Evolutionary conservation across 208 protist species (phyloP).

Genomic region (Leishmania arabica): DNA sequence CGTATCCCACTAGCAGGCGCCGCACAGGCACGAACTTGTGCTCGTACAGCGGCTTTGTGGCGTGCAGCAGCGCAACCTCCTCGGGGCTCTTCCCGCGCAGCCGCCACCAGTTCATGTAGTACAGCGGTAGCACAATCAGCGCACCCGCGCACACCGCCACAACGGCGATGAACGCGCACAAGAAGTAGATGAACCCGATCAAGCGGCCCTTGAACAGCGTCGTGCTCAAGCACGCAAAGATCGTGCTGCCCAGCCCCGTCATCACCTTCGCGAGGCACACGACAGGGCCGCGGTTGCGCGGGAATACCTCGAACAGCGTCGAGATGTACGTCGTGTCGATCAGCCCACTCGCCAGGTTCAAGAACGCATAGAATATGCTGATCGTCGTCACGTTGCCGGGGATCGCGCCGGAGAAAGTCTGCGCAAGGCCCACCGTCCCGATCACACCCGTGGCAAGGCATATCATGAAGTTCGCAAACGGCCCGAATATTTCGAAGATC

Average conservation of each 20-base stretch:
- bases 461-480: slow-evolving; percentile 32
- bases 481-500: slow-evolving; percentile 36
- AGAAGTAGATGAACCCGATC: slow-evolving; percentile 40
- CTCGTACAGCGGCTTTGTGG: slow-evolving; percentile 28
- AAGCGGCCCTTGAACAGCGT: slow-evolving; percentile 40
- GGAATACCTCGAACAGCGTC: slow-evolving; percentile 42
- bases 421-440: slow-evolving; percentile 34
- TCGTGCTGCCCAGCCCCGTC: slow-evolving; percentile 45
- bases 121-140: slow-evolving; percentile 42
- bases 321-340: slow-evolving; percentile 45
- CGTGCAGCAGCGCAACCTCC: slow-evolving; percentile 29
- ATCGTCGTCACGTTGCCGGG: slow-evolving; percentile 33
- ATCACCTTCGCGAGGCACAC: slow-evolving; percentile 53
- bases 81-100: slow-evolving; percentile 29
- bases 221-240: slow-evolving; percentile 34
- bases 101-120: slow-evolving; percentile 55
- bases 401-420: slow-evolving; percentile 36
- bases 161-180: slow-evolving; percentile 32
- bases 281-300: slow-evolving; percentile 46
- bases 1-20: slow-evolving; percentile 33
- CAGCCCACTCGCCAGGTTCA: slow-evolving; percentile 39
- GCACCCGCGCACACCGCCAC: slow-evolving; percentile 27
- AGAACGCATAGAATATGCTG: slow-evolving; percentile 41
- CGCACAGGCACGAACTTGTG: slow-evolving; percentile 37
- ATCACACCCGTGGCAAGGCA: slow-evolving; percentile 27